phyloP scores from a whole-genome alignment of 768 basidiomycete genomes.

The Porpolomopsis calyptriformis region DNA sequence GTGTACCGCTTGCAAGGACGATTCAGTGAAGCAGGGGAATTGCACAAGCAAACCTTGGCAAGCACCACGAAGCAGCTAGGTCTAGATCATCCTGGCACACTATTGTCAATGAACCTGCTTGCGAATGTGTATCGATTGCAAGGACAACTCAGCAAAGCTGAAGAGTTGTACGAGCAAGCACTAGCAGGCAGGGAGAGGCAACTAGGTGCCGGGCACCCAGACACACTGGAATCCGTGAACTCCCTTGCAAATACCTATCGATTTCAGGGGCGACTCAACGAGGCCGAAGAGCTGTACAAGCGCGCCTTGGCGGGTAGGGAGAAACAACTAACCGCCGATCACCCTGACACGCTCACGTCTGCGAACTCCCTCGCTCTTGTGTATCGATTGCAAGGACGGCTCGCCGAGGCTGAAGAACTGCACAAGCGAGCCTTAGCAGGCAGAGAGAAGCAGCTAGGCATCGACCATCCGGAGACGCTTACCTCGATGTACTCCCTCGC shows the following conservation, averaged over 20 bases:
- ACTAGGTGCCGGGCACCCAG: neutral
- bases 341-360: neutral
- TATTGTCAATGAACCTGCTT: neutral
- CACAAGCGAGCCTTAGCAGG: no score
- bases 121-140: neutral
- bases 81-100: neutral
- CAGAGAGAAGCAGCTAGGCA: no score
- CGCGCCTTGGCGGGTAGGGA: neutral
- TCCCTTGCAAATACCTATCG: neutral
- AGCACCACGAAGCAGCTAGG: neutral
- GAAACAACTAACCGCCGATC: neutral
- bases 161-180: neutral
- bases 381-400: no score
- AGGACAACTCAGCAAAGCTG: neutral
- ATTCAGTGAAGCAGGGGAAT: neutral
- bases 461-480: no score
- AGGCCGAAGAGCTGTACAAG: neutral
- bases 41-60: slow-evolving; percentile 8
- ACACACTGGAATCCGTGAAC: neutral
- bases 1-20: neutral
- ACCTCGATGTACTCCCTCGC: no score
- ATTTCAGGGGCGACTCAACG: neutral
- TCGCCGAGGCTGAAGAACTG: no score
- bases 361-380: no score
- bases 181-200: neutral